A percentile compares a stretch with the other conserved stretches of the same genome.
phyloP scores from a whole-genome alignment of 768 basidiomycete species.

The Cyclocybe aegerita region DNA sequence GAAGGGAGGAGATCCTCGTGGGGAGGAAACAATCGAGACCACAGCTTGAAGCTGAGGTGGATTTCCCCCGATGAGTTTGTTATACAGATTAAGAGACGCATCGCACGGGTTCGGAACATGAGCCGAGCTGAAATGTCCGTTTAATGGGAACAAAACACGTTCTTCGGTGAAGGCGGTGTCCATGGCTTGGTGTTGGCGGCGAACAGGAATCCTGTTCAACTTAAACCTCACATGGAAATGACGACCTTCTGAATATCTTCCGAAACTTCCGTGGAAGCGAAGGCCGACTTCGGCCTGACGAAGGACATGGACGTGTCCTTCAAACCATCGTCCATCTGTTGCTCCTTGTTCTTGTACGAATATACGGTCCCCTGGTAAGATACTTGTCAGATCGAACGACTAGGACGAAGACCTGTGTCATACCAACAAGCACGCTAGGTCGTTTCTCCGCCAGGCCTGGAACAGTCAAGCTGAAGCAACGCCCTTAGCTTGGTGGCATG shows the following conservation, averaged over 20 bases:
- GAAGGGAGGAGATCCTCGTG: slow-evolving; percentile 49
- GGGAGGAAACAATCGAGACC: slow-evolving; percentile 39
- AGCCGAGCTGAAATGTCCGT: too few relatives aligned
- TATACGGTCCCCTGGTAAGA: slow-evolving; percentile 47
- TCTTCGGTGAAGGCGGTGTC: slow-evolving; percentile 41
- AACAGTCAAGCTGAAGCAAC: slow-evolving; percentile 19
- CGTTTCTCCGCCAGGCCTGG: slow-evolving; percentile 59
- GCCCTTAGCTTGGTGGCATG: neutral
- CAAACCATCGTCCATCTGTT: slow-evolving; percentile 47
- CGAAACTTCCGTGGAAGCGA: slow-evolving; percentile 46
- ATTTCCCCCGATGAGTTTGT: slow-evolving; percentile 46
- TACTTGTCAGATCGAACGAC: too few relatives aligned
- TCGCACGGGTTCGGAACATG: too few relatives aligned
- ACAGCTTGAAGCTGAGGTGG: slow-evolving; percentile 47
- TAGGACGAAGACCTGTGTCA: too few relatives aligned
- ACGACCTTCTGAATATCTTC: slow-evolving; percentile 28
- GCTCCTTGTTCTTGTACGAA: slow-evolving; percentile 44
- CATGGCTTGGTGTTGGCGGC: slow-evolving; percentile 61
- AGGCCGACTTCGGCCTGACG: slow-evolving; percentile 50
- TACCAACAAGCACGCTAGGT: slow-evolving; percentile 56
- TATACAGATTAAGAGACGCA: slow-evolving; percentile 28
- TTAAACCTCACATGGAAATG: slow-evolving; percentile 55
- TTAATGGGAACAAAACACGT: slow-evolving; percentile 50
- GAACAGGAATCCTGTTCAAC: slow-evolving; percentile 53
- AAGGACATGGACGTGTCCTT: slow-evolving; percentile 58